Base-by-base conservation (phyloP, 1,284 basidiomycete species). In the Puccinia triticina region DNA sequence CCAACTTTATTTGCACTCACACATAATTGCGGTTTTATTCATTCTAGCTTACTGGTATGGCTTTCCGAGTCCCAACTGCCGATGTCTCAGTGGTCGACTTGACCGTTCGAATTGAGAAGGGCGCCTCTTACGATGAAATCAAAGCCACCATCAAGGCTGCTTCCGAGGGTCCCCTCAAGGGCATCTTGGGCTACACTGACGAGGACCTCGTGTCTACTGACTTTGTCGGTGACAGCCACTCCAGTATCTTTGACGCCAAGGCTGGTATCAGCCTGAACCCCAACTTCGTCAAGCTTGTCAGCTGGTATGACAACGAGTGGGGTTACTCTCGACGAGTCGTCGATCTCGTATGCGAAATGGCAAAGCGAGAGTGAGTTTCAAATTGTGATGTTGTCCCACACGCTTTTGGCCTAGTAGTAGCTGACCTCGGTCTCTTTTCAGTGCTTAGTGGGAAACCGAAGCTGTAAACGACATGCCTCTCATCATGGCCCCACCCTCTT, bases 51-150 rank as follows among this genome's bases (percentile, higher is more conserved):
- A 94, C 93, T 84, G 95, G 95, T 89, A 93, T 98, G 88, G 86
- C 96, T 75, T 98, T 99, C 96, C 97, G 96, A 90, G 93, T 99
- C 83, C 97, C 96, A 85, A 97, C 95, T 84, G 90, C 94, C 86
- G 94, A 99, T 87, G 97, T 99, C 85, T 98, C 96, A 85, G 97
- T 99, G 85, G 96, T 99, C 87, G 96, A 99, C 89, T 92, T 99
- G 84, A 95, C 97, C 85, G 93, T 92, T 86, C 94, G 96, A 86
- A 90, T 95, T 86, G 93, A 95, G 90, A 98, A 95, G 90, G 86
- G 88, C 69, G 86, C 87, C 66, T 46, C 78, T n/a, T 80, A 83
- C 74, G 94, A 95, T 32, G 90, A 94, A 84, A 97, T 99, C 92
- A 98, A 96, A 91, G 88, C 88, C 21, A 91, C 91, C 85, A 86